Evolutionary conservation across 1,139 yeast genomes (phyloP).

Genomic region (Sugiyamaella sp.): DNA sequence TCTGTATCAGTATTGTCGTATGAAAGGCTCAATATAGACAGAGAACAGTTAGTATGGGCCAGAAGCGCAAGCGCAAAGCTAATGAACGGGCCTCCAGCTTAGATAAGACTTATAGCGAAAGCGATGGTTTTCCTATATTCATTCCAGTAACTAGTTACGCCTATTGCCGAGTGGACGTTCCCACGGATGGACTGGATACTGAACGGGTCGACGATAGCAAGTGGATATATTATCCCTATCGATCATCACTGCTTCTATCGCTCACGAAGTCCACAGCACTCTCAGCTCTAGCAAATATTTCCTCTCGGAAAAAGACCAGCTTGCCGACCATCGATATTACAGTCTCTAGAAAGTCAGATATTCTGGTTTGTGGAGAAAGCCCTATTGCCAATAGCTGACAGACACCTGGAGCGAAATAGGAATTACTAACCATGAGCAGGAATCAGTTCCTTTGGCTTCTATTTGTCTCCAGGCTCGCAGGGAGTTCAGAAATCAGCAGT

Average conservation of each 20-base stretch:
- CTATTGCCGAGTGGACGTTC: constrained; percentile 13
- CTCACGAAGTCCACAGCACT: constrained; percentile 7
- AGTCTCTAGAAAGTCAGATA: constrained; percentile 9
- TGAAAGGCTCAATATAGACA: too few species aligned
- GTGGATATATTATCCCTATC: constrained; percentile 17
- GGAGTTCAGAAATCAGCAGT: constrained; percentile 10
- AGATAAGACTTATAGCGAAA: too few species aligned
- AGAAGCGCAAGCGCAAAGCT: too few species aligned
- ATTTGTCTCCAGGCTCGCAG: constrained; percentile 11
- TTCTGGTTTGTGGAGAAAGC: constrained; percentile 12
- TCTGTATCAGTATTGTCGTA: too few species aligned
- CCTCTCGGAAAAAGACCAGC: not conserved
- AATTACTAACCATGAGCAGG: constrained; percentile 7
- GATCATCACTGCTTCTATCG: constrained; percentile 8
- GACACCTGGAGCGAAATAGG: not conserved
- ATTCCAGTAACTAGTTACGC: constrained; percentile 12
- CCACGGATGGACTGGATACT: constrained; percentile 15
- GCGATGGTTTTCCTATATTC: constrained; percentile 2
- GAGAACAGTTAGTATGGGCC: too few species aligned
- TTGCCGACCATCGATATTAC: constrained; percentile 11
- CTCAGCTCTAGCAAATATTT: constrained; percentile 2
- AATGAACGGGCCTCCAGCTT: too few species aligned
- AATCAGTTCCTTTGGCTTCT: constrained; percentile 8
- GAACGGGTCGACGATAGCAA: constrained; percentile 7
- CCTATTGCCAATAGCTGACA: not conserved